These are phyloP conservation scores for Aristolochia fimbriata DNA, from an alignment of 164 flowering plant species.

Conservation along the genomic window DNA sequence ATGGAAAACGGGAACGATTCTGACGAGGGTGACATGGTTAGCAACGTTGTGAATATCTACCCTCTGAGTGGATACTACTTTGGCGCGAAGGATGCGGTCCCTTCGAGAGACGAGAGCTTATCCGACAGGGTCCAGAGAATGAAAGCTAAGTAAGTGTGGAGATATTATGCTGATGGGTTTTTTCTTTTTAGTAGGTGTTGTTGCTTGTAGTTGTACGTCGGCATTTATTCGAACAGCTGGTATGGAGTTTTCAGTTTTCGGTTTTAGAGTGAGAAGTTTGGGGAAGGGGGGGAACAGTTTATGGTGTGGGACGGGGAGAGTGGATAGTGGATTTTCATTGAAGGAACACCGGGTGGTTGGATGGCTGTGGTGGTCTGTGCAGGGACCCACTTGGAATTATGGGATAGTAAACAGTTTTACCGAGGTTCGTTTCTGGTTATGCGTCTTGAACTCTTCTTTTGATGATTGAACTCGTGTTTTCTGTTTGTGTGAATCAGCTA, in stretches of 20 bases:
- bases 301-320: too few relatives aligned
- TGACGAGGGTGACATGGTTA: neutral
- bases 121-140: conserved; percentile 38
- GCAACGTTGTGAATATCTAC: conserved; percentile 33
- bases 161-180: neutral
- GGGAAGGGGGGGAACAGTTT: too few relatives aligned
- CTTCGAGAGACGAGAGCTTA: conserved; percentile 32
- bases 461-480: neutral
- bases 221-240: too few relatives aligned
- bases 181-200: neutral
- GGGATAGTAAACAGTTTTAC: too few relatives aligned
- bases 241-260: too few relatives aligned
- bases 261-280: too few relatives aligned
- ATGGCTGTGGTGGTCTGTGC: too few relatives aligned
- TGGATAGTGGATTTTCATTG: too few relatives aligned
- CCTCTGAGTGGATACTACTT: conserved; percentile 60
- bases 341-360: too few relatives aligned
- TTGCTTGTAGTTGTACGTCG: neutral
- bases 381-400: too few relatives aligned
- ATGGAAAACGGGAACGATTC: too few relatives aligned
- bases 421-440: too few relatives aligned
- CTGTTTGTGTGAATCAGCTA: conserved; percentile 25
- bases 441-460: neutral
- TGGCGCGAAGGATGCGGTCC: conserved; percentile 38
- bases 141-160: conserved; percentile 38